These are phyloP conservation scores for Colletotrichum simmondsii DNA, from an alignment of 2,329 filamentous ascomycete genomes.

Conservation along the genomic window DNA sequence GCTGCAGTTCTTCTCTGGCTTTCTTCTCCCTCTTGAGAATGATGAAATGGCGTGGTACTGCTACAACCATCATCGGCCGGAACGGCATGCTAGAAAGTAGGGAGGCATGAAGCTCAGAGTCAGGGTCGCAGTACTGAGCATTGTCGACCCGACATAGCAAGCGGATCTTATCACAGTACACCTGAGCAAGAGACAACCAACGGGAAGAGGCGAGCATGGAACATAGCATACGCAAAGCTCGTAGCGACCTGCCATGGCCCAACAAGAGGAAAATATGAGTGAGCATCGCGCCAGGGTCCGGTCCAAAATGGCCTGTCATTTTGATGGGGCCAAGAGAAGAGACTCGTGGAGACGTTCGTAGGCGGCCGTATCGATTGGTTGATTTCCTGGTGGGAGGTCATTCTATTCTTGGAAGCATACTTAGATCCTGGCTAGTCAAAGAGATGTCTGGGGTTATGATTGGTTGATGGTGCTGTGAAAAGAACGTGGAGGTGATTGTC, in stretches of 20 bases:
- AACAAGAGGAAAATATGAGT: slow-evolving; percentile 12
- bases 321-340: slow-evolving; percentile 24
- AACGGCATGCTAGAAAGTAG: slow-evolving; percentile 1
- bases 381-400: slow-evolving; percentile 14
- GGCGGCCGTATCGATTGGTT: slow-evolving; percentile 25
- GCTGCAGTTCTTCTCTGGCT: slow-evolving; percentile 1
- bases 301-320: slow-evolving; percentile 29
- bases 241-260: slow-evolving; percentile 7
- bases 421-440: slow-evolving; percentile 7
- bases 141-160: not conserved
- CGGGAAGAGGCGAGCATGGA: not conserved
- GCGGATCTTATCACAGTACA: not conserved
- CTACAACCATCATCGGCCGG: not conserved
- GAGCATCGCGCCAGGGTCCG: slow-evolving; percentile 23
- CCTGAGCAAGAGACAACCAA: slow-evolving; percentile 5
- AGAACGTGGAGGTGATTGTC: slow-evolving; percentile 29
- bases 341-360: slow-evolving; percentile 17
- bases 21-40: not conserved
- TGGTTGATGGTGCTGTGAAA: slow-evolving; percentile 33
- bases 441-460: slow-evolving; percentile 31
- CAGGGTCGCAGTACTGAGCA: slow-evolving; percentile 3
- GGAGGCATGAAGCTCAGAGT: not conserved
- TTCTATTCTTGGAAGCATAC: slow-evolving; percentile 38
- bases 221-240: slow-evolving; percentile 19
- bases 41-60: not conserved